Base-by-base conservation (phyloP, 2,329 filamentous ascomycete genomes). In the Alternaria longipes region DNA sequence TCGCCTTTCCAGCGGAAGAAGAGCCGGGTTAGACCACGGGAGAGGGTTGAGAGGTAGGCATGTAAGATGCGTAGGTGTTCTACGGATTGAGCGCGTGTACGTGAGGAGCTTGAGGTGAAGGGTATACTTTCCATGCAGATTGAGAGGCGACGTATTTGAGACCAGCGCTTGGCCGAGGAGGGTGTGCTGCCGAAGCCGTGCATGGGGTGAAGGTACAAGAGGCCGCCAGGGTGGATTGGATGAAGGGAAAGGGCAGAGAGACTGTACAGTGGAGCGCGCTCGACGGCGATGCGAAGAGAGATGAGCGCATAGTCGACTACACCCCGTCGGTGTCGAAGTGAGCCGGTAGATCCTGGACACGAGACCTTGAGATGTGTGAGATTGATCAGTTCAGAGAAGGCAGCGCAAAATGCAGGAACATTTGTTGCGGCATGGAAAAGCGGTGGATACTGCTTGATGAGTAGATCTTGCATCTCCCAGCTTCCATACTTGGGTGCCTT, bases 381-480 rank as follows among this genome's bases (percentile, higher is more conserved):
- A 69, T 90, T 90, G 59, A 87, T 81, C 71, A 97, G 78, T 64
- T 89, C 82, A 36, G 85, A 86, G 74, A 97, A 84, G 50, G 91
- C 91, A 65, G 88, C 85, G 69, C 94, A 89, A 81, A 97, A 97
- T 40, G 91, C 91, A 5, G 91, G 87, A 7, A 96, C 90, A 74
- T 97, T 95, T 62, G 92, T 94, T 8, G 93, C 91, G 7, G 93
- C 91, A 74, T 97, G 93, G 80, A 97, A 97, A 3, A 97, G 82
- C 6, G 93, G 92, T 54, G 92, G 92, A 73, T 96, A 97, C 80
- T 97, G 93, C 74, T 92, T 89, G 14, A 92, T 91, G 62, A 97
- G 84, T 60, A 96, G 85, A 74, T 94, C 90, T 63, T 90, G 93
- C 72, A 95, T 87, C 71, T 92, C 91, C 69, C 86, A 85, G 76